These are phyloP conservation scores for Microsporum audouinii DNA, from an alignment of 2,329 filamentous ascomycete species.

Conservation along the genomic window DNA sequence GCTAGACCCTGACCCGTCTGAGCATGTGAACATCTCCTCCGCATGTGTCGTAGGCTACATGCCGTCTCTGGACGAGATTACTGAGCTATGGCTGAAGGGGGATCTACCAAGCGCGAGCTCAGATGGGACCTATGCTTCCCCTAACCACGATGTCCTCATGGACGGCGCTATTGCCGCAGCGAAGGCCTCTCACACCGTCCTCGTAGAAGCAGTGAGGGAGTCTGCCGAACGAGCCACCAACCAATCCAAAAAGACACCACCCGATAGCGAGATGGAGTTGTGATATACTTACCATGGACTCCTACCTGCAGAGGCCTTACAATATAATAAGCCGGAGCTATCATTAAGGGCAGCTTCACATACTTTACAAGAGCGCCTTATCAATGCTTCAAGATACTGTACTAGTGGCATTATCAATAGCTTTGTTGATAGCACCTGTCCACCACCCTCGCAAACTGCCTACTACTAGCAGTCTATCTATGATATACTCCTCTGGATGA, in stretches of 20 bases:
- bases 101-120: slow-evolving; percentile 34
- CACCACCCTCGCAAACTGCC: neutral
- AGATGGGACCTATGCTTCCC: slow-evolving; percentile 27
- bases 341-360: too few relatives aligned
- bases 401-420: neutral
- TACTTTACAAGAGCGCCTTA: too few relatives aligned
- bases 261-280: neutral
- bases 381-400: neutral
- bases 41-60: slow-evolving; percentile 87
- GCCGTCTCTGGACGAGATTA: slow-evolving; percentile 76
- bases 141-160: slow-evolving; percentile 42
- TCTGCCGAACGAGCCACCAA: slow-evolving; percentile 35
- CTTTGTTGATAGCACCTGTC: neutral
- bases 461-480: neutral
- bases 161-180: slow-evolving; percentile 55
- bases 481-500: neutral
- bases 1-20: slow-evolving; percentile 70
- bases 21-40: slow-evolving; percentile 65
- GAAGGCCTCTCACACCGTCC: slow-evolving; percentile 46
- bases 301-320: too few relatives aligned
- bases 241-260: slow-evolving; percentile 6
- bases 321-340: neutral
- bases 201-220: slow-evolving; percentile 52
- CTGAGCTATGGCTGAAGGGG: slow-evolving; percentile 89
- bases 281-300: neutral